Conservation (phyloP, 352 stramenopile genomes). For the Pythium graminicola region DNA sequence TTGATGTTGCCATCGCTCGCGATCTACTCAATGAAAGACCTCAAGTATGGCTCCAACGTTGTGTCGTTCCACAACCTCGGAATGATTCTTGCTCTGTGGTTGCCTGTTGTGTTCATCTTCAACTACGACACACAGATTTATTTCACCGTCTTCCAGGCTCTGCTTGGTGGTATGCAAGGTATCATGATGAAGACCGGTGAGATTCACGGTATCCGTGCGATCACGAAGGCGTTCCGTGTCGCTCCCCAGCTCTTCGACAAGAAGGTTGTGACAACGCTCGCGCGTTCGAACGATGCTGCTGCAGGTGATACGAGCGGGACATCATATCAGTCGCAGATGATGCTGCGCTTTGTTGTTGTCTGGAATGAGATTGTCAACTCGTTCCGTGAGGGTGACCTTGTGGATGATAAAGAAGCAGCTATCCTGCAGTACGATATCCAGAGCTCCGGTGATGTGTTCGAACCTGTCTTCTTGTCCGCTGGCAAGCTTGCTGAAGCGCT, state of each 20-base stretch:
- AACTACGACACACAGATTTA: slow-evolving; percentile 53
- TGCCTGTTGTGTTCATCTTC: slow-evolving; percentile 43
- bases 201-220: slow-evolving; percentile 27
- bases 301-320: slow-evolving; percentile 3
- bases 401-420: slow-evolving; percentile 44
- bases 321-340: slow-evolving; percentile 40
- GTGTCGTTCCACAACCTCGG: slow-evolving; percentile 41
- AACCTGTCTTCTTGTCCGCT: slow-evolving; percentile 79
- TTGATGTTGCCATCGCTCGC: slow-evolving; percentile 34
- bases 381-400: slow-evolving; percentile 35
- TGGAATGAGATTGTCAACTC: slow-evolving; percentile 53
- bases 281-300: slow-evolving; percentile 29
- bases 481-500: slow-evolving; percentile 76
- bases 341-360: slow-evolving; percentile 44
- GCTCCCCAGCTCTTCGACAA: slow-evolving; percentile 39
- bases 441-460: slow-evolving; percentile 79
- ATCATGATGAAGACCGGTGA: slow-evolving; percentile 41
- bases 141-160: slow-evolving; percentile 38
- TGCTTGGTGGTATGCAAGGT: slow-evolving; percentile 26
- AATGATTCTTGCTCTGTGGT: slow-evolving; percentile 36
- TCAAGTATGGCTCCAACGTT: slow-evolving; percentile 24
- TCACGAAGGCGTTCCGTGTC: slow-evolving; percentile 40
- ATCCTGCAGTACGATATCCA: slow-evolving; percentile 50
- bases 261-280: slow-evolving; percentile 37
- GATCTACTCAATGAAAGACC: slow-evolving; percentile 32